phyloP scores from a whole-genome alignment of 352 stramenopile species.

The Pythium monospermum region DNA sequence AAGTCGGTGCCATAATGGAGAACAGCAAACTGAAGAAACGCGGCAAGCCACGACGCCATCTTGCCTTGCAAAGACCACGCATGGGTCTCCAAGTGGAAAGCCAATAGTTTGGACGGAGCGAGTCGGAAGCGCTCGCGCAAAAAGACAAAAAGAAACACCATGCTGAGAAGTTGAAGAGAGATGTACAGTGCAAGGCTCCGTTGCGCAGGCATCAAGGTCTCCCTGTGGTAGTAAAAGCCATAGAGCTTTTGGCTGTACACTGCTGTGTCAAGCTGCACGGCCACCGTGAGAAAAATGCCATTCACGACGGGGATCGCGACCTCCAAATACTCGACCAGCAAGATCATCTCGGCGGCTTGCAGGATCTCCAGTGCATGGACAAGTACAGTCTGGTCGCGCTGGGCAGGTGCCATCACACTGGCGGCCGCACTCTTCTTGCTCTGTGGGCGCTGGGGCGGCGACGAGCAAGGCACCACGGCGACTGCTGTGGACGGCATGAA shows the following conservation, averaged over 20 bases:
- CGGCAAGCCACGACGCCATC: conserved; percentile 19
- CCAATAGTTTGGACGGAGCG: conserved; percentile 16
- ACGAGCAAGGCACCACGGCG: no score
- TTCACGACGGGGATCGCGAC: conserved; percentile 22
- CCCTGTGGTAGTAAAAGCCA: conserved; percentile 3
- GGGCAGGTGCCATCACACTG: no score
- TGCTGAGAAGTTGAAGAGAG: conserved; percentile 13
- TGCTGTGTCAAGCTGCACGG: not conserved
- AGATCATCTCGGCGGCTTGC: conserved; percentile 16
- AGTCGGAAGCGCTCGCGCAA: conserved; percentile 16
- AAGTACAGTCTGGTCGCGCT: no score
- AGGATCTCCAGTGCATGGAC: conserved; percentile 13
- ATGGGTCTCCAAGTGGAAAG: conserved; percentile 20
- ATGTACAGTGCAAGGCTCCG: conserved; percentile 17
- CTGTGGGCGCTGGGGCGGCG: no score
- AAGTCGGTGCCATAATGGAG: conserved; percentile 20
- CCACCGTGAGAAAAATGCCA: conserved; percentile 12
- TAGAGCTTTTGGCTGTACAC: conserved; percentile 13
- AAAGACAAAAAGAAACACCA: conserved; percentile 12
- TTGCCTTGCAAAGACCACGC: conserved; percentile 15
- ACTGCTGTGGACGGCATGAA: no score
- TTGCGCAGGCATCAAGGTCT: not conserved
- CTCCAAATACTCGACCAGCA: conserved; percentile 27
- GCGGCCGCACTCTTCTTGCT: no score
- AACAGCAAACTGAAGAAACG: conserved; percentile 14